A percentile compares a stretch with the other conserved stretches of the same genome.
These are phyloP conservation scores for Linum usitatissimum DNA, from an alignment of 345 rosid genomes.

Conservation along the genomic window DNA sequence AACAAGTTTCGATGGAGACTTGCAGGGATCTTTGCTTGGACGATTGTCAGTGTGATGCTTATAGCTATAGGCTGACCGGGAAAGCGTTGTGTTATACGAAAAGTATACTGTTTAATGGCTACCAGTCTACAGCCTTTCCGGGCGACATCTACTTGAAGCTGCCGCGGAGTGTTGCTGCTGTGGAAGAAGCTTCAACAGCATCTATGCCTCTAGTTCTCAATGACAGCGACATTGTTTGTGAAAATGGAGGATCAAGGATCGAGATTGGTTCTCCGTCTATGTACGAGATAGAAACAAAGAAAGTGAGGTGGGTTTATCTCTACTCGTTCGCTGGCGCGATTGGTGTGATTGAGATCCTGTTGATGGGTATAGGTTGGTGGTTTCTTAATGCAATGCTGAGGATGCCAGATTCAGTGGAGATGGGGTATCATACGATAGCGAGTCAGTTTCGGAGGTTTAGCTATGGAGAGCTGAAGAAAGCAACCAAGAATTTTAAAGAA, in stretches of 20 bases:
- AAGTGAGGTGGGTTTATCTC: conserved; percentile 28
- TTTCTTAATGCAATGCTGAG: conserved; percentile 15
- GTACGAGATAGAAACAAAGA: conserved; percentile 16
- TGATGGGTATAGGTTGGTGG: conserved; percentile 25
- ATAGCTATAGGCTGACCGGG: conserved; percentile 19
- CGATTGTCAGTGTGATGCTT: conserved; percentile 30
- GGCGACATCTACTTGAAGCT: conserved; percentile 22
- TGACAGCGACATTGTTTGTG: conserved; percentile 11
- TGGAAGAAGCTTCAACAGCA: too few relatives aligned
- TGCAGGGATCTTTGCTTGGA: conserved; percentile 26
- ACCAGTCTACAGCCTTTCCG: conserved; percentile 16
- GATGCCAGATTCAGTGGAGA: conserved; percentile 8
- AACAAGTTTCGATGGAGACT: neutral
- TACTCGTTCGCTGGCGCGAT: conserved; percentile 25
- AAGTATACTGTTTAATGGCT: conserved; percentile 27
- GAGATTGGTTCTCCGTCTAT: conserved; percentile 9
- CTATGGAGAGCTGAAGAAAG: conserved; percentile 26
- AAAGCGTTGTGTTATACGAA: conserved; percentile 15
- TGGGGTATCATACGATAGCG: conserved; percentile 17
- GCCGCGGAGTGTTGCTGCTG: conserved; percentile 12
- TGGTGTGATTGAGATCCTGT: conserved; percentile 27
- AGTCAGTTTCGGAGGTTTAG: conserved; percentile 28
- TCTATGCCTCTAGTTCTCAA: neutral
- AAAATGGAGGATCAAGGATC: neutral
- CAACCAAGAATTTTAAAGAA: conserved; percentile 25